Base-by-base conservation (phyloP, 441 rosid genomes). In the Mallotus repandus region DNA sequence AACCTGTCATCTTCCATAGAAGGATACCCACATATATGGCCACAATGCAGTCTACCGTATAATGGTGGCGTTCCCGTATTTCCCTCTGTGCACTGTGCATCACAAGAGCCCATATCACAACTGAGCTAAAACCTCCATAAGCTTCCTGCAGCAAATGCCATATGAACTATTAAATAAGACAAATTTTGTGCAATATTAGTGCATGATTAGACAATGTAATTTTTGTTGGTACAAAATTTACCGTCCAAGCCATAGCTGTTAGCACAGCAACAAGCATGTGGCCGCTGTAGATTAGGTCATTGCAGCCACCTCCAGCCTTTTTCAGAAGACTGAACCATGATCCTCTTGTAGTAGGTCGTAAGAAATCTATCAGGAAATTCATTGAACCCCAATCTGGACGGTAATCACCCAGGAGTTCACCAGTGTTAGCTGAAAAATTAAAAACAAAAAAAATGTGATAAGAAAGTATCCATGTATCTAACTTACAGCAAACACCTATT, bases 181-280 rank as follows among this genome's bases (percentile, higher is more conserved):
- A 25, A 25, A 25, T 2, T 25, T 25, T 25, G 2, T 25, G 29
- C 29, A 25, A 25, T 25, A 25, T 25, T 25, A 25, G 29, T 25
- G 1, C 49, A 12, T 22, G 45, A 57, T 11, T 57, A 41, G 56
- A 63, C 1, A 50, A 12, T 9, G 29, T 56, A 56, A 18, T 63
- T 79, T 48, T 16, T 25, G 29, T 59, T 15, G 19, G 53, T 29
- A 74, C 22, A 32, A 53, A 25, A 25, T 57, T 76, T 90, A 94
- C 97, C 85, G 88, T 94, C 98, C 97, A 94, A 58, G 98, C 98
- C 97, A 92, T 94, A 62, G 98, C 98, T 35, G 98, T 90, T 61
- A 92, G 80, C 4, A 92, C 94, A 69, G 95, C 91, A 74, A 94
- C 97, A 71, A 92, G 92, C 98, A 92, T 90, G 86, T 94, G 97